Base-by-base conservation (phyloP, 805 yeast species). In the Ogataea dorogensis region DNA sequence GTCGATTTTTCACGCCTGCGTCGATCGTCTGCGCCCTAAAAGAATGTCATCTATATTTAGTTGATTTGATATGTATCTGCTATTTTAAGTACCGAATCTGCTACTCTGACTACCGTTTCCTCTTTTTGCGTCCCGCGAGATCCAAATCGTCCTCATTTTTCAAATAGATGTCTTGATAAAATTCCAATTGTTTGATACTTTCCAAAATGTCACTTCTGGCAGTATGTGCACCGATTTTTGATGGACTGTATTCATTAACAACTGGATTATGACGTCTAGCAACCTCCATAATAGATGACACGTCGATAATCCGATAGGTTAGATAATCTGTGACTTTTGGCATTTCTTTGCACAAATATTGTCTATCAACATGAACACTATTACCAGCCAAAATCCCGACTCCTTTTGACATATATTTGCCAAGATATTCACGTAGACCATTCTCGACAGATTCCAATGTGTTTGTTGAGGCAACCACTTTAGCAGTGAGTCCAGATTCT, bases 151-250 rank as follows among this genome's bases (percentile, higher is more conserved):
- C 39, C 2, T 44, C 28, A n/a, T 40, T 24, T 20, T 52, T 52
- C 30, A 84, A 70, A 55, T 85, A 88, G 51, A 83, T 66, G 13
- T 80, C 76, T 39, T 73, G 63, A 59, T 81, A 86, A 85, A 88
- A 93, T 47, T 67, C 71, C 54, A 93, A 65, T 58, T 93, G 96
- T 7, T 62, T 74, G 26, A 93, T 91, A 51, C 96, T 86, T 59
- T 93, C 98, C 31, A 85, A 49, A 31, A 93, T 93, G 59, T 93
- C 99, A 11, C 79, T 70, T 45, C 74, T 75, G 0, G 99, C 98
- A 0, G 98, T 91, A 59, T 93, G 99, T 1, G 72, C 71, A 14
- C 73, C 70, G 31, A 62, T 63, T 61, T 94, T 93, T 24, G 60
- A 67, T 5, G 91, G 98, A 47, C 63, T 67, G 38, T 50, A 54